Conservation (phyloP, 2,329 filamentous ascomycete species). For the Coleophoma cylindrospora region DNA sequence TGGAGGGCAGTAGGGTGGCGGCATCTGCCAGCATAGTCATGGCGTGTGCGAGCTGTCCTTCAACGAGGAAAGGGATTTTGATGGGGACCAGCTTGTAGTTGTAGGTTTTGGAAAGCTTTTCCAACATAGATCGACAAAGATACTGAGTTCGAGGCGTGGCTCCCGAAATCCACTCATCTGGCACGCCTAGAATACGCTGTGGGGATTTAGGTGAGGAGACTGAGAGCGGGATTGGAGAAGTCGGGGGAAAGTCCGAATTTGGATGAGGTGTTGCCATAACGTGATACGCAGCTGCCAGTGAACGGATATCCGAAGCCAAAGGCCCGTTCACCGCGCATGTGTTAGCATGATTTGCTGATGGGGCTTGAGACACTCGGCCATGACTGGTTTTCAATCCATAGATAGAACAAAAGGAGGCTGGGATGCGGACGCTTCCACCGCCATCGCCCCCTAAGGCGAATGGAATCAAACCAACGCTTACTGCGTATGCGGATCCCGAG, state of each 20-base stretch:
- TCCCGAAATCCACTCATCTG: slow-evolving; percentile 56
- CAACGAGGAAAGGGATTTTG: slow-evolving; percentile 49
- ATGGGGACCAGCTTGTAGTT: slow-evolving; percentile 41
- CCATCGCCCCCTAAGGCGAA: slow-evolving; percentile 82
- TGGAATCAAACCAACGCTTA: slow-evolving; percentile 54
- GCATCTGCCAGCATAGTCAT: slow-evolving; percentile 67
- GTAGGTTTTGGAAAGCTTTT: slow-evolving; percentile 36
- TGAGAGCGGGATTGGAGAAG: not conserved
- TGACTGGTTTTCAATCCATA: slow-evolving; percentile 6
- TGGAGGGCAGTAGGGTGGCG: slow-evolving; percentile 36
- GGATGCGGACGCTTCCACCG: slow-evolving; percentile 61
- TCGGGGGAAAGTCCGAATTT: not conserved
- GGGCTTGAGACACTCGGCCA: slow-evolving; percentile 32
- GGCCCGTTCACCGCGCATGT: slow-evolving; percentile 64
- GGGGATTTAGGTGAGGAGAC: slow-evolving; percentile 33
- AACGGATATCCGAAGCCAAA: slow-evolving; percentile 61
- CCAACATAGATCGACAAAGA: not conserved
- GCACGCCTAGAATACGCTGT: slow-evolving; percentile 55
- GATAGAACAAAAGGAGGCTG: slow-evolving; percentile 42
- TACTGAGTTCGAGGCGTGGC: slow-evolving; percentile 33
- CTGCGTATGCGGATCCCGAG: slow-evolving; percentile 81
- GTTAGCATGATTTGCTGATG: slow-evolving; percentile 51
- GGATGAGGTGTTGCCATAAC: slow-evolving; percentile 44
- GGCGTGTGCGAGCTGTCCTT: slow-evolving; percentile 69
- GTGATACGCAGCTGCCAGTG: slow-evolving; percentile 61